Evolutionary conservation across 345 rosid species (phyloP).

Genomic region (Reutealis trisperma): DNA sequence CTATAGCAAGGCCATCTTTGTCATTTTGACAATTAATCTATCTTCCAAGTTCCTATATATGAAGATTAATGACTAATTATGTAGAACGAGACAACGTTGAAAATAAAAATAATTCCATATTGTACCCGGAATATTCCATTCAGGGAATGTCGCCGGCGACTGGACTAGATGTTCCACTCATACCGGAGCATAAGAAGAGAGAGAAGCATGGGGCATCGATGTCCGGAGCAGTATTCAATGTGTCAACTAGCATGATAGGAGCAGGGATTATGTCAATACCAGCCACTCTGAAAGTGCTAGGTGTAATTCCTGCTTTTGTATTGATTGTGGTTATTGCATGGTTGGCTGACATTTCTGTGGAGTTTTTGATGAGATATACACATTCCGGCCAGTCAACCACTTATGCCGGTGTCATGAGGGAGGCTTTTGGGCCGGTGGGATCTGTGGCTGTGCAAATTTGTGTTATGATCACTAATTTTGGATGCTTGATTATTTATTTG

Average conservation of each 20-base stretch:
- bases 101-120: neutral
- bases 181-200: slow-evolving; percentile 35
- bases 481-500: slow-evolving; percentile 66
- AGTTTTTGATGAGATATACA: slow-evolving; percentile 64
- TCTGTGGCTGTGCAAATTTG: slow-evolving; percentile 56
- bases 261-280: slow-evolving; percentile 96
- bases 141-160: slow-evolving; percentile 49
- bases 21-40: slow-evolving; percentile 6
- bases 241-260: slow-evolving; percentile 79
- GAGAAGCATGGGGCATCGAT: slow-evolving; percentile 45
- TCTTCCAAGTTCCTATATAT: neutral
- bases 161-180: slow-evolving; percentile 47
- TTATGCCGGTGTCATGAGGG: slow-evolving; percentile 83
- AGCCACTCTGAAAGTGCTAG: slow-evolving; percentile 76
- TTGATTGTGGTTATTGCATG: slow-evolving; percentile 59
- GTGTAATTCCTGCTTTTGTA: slow-evolving; percentile 70
- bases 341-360: slow-evolving; percentile 73
- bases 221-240: slow-evolving; percentile 82
- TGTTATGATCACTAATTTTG: slow-evolving; percentile 71
- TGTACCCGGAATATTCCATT: slow-evolving; percentile 6
- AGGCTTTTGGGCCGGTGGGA: slow-evolving; percentile 71
- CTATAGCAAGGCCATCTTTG: slow-evolving; percentile 14
- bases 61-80: slow-evolving; percentile 16
- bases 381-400: slow-evolving; percentile 58
- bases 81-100: slow-evolving; percentile 27